These are phyloP conservation scores for Psilocybe subaeruginosa DNA, from an alignment of 768 basidiomycete genomes.

Conservation along the genomic window DNA sequence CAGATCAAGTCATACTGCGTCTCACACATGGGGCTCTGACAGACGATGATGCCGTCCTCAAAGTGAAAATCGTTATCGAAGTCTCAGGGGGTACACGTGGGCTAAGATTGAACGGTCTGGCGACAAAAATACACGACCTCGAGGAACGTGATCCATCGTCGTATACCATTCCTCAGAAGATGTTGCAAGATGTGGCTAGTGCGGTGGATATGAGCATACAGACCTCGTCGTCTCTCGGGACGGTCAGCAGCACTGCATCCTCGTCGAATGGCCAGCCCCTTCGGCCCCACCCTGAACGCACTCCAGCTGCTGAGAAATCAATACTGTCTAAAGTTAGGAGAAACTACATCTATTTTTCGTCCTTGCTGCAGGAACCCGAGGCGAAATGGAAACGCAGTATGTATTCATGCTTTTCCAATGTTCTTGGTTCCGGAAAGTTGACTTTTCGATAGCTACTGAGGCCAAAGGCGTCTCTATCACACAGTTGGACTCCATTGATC, in stretches of 20 bases:
- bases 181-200: slow-evolving; percentile 76
- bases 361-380: slow-evolving; percentile 94
- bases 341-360: slow-evolving; percentile 98
- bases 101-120: slow-evolving; percentile 85
- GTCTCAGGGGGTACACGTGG: slow-evolving; percentile 76
- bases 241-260: slow-evolving; percentile 52
- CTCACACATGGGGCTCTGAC: slow-evolving; percentile 73
- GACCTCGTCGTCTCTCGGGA: slow-evolving; percentile 63
- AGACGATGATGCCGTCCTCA: slow-evolving; percentile 77
- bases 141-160: slow-evolving; percentile 72
- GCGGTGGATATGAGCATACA: slow-evolving; percentile 69
- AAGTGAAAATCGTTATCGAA: slow-evolving; percentile 81
- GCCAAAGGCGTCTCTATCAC: slow-evolving; percentile 90
- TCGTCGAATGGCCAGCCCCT: slow-evolving; percentile 39
- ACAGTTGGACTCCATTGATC: slow-evolving; percentile 96
- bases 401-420: slow-evolving; percentile 25
- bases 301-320: slow-evolving; percentile 74
- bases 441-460: slow-evolving; percentile 64
- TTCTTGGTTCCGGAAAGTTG: slow-evolving; percentile 10
- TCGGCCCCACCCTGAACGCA: slow-evolving; percentile 44
- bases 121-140: slow-evolving; percentile 63
- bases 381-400: slow-evolving; percentile 93
- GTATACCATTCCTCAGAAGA: slow-evolving; percentile 58
- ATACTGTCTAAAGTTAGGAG: slow-evolving; percentile 86
- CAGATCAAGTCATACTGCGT: slow-evolving; percentile 62